Conservation (phyloP, 148 eudicot genomes). For the Camellia lanceoleosa region DNA sequence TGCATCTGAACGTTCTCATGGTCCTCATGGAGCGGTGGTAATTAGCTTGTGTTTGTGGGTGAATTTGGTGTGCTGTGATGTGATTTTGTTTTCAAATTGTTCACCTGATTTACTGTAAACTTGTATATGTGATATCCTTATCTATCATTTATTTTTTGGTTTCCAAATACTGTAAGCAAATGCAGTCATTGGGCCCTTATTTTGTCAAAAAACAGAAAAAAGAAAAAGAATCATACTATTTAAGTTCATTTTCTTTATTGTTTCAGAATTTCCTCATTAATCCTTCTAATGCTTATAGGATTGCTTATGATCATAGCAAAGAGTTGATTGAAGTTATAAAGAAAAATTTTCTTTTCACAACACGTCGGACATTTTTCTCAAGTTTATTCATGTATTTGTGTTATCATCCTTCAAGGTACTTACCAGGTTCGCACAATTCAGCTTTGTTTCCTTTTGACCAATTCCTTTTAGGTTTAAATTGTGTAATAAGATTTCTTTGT, state of each 20-base stretch:
- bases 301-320: conserved; percentile 21
- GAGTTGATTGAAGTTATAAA: conserved; percentile 28
- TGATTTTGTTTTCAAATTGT: neutral
- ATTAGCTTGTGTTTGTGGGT: neutral
- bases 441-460: conserved; percentile 17
- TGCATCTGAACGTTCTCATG: too few species aligned
- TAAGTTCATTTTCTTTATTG: neutral
- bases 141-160: conserved; percentile 5
- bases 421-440: conserved; percentile 59
- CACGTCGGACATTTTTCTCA: conserved; percentile 58
- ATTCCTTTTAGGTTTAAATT: neutral
- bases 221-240: neutral
- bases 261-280: neutral
- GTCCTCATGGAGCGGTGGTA: neutral
- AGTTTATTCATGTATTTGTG: conserved; percentile 41
- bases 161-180: neutral
- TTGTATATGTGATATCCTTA: too few species aligned
- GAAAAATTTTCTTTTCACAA: conserved; percentile 31
- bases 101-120: neutral
- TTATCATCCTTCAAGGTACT: conserved; percentile 58
- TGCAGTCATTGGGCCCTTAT: neutral
- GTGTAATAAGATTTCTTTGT: too few species aligned
- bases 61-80: neutral
- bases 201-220: neutral
- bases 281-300: conserved; percentile 21